Base-by-base conservation (phyloP, 1,284 basidiomycete species). In the Irpex sp. region DNA sequence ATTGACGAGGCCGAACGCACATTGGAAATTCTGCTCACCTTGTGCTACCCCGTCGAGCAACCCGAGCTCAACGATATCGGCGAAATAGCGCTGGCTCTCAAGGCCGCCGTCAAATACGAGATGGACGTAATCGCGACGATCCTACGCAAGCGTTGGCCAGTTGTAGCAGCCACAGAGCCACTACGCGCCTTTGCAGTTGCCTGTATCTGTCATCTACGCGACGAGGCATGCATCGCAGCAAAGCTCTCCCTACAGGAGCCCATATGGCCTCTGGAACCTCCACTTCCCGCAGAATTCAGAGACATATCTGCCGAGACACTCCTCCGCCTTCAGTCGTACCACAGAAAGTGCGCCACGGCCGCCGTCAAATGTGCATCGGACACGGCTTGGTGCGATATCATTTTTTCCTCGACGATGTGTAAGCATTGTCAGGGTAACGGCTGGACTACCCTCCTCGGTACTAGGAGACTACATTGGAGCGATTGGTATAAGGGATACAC, bases 1-100 rank as follows among this genome's bases (percentile, higher is more conserved):
- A n/a, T 68, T 13, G 21, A 58, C 26, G 69, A 71, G 48, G 38
- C 62, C 58, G 61, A 49, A 9, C 51, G 34, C 15, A 65, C 62
- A 11, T 55, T 71, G 7, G 66, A 70, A 37, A 40, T 60, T 26
- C 62, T 71, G 19, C 62, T 70, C 31, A 63, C 66, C 15, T 63
- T 68, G 48, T 65, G 65, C 21, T 68, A 69, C 48, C 69, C 69
- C 7, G 51, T 67, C 48, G 57, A 58, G 34, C 49, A 61, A 8
- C 63, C 66, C 3, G 37, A 63, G 2, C 49, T 70, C 11, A 51
- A n/a, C 9, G 44, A 38, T n/a, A 31, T 66, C 15, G 58, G 56
- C 13, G 59, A 63, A 8, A 55, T 63, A 13, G 58, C 62, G 17
- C 58, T 40, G 15, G 62, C 67, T 15, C 57, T 70, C 34, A 58